These are phyloP conservation scores for Aspergillus hortae DNA, from an alignment of 2,329 filamentous ascomycete genomes.

Conservation along the genomic window DNA sequence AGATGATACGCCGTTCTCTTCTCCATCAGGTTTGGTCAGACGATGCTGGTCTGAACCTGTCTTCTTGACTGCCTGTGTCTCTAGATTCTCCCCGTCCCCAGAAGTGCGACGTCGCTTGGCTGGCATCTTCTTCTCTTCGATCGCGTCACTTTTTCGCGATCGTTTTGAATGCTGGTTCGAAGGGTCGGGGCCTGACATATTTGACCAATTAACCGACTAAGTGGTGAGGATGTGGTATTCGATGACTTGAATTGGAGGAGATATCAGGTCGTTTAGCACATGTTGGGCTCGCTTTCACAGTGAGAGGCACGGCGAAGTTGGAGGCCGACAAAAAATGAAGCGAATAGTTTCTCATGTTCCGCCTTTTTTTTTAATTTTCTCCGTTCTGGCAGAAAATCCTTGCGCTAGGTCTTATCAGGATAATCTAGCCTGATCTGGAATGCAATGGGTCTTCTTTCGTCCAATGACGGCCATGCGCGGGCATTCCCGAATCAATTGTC, in stretches of 20 bases:
- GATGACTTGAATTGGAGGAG: too few relatives aligned
- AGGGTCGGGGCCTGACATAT: conserved; percentile 15
- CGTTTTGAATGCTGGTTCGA: conserved; percentile 26
- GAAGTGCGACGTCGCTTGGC: conserved; percentile 32
- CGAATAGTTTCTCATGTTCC: background rate
- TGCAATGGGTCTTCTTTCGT: background rate
- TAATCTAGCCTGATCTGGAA: background rate
- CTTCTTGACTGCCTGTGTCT: too few relatives aligned
- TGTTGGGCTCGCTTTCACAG: too few relatives aligned
- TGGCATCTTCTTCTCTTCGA: conserved; percentile 18
- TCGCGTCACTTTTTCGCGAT: conserved; percentile 26
- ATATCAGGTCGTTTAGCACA: too few relatives aligned
- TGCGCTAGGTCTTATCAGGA: background rate
- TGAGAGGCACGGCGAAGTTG: too few relatives aligned
- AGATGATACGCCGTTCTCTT: background rate
- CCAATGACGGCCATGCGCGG: too few relatives aligned
- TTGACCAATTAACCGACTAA: background rate
- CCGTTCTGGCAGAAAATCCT: background rate
- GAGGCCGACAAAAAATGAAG: background rate
- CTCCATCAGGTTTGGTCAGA: too few relatives aligned
- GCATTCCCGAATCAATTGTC: too few relatives aligned
- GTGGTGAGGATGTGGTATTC: too few relatives aligned
- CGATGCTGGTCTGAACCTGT: too few relatives aligned
- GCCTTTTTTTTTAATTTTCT: background rate
- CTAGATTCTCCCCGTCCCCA: conserved; percentile 2